These are phyloP conservation scores for Leersia perrieri DNA, from an alignment of 176 grass and related monocot genomes.

Conservation along the genomic window DNA sequence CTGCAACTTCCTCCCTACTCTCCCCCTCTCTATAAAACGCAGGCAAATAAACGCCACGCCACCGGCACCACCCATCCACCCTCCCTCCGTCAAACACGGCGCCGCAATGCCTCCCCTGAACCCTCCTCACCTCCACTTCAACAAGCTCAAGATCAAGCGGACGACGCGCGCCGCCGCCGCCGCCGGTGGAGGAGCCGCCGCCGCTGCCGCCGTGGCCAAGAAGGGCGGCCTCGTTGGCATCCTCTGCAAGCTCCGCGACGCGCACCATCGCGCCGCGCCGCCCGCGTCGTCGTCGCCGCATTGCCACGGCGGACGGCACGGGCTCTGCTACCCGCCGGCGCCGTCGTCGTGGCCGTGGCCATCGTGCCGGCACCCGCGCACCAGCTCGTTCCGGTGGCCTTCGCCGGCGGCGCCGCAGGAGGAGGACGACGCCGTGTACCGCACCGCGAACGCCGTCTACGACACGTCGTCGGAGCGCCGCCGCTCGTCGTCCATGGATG, in stretches of 20 bases:
- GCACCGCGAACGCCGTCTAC: constrained; percentile 61
- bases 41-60: constrained; percentile 12
- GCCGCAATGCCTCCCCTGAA: constrained; percentile 47
- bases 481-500: constrained; percentile 34
- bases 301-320: background rate
- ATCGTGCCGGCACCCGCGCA: constrained; percentile 75
- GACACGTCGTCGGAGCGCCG: constrained; percentile 41
- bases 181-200: background rate
- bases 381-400: constrained; percentile 68
- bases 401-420: background rate
- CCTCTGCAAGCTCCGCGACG: constrained; percentile 54
- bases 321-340: constrained; percentile 49
- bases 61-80: constrained; percentile 15
- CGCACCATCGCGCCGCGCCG: constrained; percentile 9
- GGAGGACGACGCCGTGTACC: constrained; percentile 50
- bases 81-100: constrained; percentile 29
- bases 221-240: constrained; percentile 51
- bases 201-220: constrained; percentile 37
- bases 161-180: constrained; percentile 3
- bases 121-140: constrained; percentile 43
- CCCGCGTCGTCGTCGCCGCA: background rate
- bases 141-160: constrained; percentile 51
- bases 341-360: constrained; percentile 75
- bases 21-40: constrained; percentile 28
- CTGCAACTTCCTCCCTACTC: background rate